Percentiles rank a stretch among this genome's conserved stretches.
Conservation (phyloP, 305 asterid genomes). For the Striga hermonthica region DNA sequence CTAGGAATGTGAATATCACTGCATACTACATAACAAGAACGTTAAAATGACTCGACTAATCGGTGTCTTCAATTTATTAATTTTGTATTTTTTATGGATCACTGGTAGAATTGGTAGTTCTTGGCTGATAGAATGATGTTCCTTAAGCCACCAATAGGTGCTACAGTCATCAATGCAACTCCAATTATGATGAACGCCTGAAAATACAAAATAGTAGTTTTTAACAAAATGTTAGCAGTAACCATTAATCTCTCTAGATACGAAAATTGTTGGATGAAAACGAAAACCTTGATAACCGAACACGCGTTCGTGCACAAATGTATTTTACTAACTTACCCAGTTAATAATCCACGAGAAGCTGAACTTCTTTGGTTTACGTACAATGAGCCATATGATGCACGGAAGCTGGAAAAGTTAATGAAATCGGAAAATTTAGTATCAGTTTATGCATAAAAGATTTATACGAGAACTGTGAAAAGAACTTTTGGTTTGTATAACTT, state of each 20-base stretch:
- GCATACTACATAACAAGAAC: too few relatives aligned
- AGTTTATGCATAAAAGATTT: not conserved
- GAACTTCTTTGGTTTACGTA: constrained; percentile 49
- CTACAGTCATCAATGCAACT: constrained; percentile 38
- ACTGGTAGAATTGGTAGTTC: constrained; percentile 49
- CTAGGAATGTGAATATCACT: too few relatives aligned
- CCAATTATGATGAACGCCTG: constrained; percentile 59
- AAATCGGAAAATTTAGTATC: not conserved
- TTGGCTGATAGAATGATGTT: constrained; percentile 53
- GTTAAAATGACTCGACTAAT: too few relatives aligned
- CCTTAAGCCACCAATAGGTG: constrained; percentile 80
- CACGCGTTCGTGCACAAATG: too few relatives aligned
- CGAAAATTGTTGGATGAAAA: not conserved
- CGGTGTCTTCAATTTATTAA: too few relatives aligned
- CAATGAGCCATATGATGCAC: constrained; percentile 64
- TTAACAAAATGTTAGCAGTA: not conserved
- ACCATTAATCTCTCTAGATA: not conserved
- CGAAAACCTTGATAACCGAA: not conserved
- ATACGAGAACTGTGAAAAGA: not conserved
- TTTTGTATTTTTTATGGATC: not conserved
- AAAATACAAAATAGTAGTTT: not conserved
- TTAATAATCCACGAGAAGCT: constrained; percentile 60
- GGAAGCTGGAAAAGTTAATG: constrained; percentile 48
- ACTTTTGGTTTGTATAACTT: constrained; percentile 14
- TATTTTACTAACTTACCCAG: constrained; percentile 44